Conservation (phyloP, 2,329 filamentous ascomycete genomes). For the Stagonosporopsis rhizophila region DNA sequence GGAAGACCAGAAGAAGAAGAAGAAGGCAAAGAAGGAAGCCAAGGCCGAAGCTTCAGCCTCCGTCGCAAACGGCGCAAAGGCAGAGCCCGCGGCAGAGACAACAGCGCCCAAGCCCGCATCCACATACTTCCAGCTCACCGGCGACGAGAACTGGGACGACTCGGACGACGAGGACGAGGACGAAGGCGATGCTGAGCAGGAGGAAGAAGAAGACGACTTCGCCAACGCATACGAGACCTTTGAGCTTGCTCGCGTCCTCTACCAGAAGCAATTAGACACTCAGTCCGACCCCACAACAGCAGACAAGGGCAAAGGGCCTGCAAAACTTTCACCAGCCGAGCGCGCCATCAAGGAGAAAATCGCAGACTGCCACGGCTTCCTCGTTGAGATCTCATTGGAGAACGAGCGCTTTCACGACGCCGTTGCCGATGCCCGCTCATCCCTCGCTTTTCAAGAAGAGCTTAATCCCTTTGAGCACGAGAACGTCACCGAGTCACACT, state of each 20-base stretch:
- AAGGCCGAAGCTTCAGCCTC: conserved; percentile 45
- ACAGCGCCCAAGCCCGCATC: conserved; percentile 67
- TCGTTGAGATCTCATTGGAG: conserved; percentile 96
- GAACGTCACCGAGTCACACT: conserved; percentile 91
- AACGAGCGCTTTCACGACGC: conserved; percentile 91
- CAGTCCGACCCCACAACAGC: conserved; percentile 39
- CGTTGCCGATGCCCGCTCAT: conserved; percentile 80
- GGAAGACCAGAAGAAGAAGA: conserved; percentile 61
- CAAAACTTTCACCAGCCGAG: conserved; percentile 44
- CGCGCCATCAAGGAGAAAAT: conserved; percentile 73
- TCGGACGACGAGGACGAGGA: conserved; percentile 67
- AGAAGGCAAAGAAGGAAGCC: conserved; percentile 56
- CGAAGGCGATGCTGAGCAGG: conserved; percentile 55
- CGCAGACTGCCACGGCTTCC: conserved; percentile 90
- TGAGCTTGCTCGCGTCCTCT: conserved; percentile 67
- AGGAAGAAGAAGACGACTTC: conserved; percentile 66
- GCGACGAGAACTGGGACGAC: conserved; percentile 86
- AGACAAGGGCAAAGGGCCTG: conserved; percentile 57
- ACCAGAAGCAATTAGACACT: conserved; percentile 63
- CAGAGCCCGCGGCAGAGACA: conserved; percentile 54
- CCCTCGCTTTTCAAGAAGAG: conserved; percentile 78
- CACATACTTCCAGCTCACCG: conserved; percentile 83
- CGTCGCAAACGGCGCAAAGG: conserved; percentile 42
- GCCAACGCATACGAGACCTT: conserved; percentile 69
- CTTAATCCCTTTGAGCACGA: conserved; percentile 83